phyloP scores from a whole-genome alignment of 495 filamentous ascomycete genomes.

The Corynascus novoguineensis region DNA sequence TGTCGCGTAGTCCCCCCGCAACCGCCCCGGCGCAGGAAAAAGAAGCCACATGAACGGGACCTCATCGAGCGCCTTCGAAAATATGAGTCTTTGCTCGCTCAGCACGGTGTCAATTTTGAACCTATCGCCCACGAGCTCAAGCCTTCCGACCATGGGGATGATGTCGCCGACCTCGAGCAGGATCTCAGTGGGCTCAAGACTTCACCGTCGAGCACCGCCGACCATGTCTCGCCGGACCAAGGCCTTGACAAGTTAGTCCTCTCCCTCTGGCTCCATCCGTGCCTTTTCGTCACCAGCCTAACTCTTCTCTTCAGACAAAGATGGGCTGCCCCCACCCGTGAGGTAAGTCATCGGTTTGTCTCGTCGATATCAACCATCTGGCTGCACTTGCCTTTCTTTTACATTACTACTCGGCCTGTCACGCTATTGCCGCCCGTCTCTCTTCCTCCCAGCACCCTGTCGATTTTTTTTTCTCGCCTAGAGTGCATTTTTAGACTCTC shows the following conservation, averaged over 20 bases:
- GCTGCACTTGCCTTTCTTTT: background rate
- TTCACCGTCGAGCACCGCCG: constrained; percentile 29
- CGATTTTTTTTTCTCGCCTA: background rate
- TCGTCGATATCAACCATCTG: background rate
- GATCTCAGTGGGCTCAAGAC: constrained; percentile 41
- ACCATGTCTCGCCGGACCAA: constrained; percentile 30
- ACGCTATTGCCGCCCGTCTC: background rate
- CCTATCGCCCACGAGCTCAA: constrained; percentile 40
- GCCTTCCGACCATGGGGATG: constrained; percentile 39
- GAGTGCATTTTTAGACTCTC: background rate
- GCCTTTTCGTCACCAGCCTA: background rate
- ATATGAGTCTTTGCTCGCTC: constrained; percentile 50
- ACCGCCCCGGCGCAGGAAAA: constrained; percentile 54
- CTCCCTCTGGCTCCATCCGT: background rate
- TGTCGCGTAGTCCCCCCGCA: constrained; percentile 57
- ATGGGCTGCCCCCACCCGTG: constrained; percentile 40
- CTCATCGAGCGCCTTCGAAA: constrained; percentile 48
- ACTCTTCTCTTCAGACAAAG: constrained; percentile 22
- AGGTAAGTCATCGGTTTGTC: constrained; percentile 29
- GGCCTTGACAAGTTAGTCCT: constrained; percentile 29
- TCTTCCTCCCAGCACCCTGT: background rate
- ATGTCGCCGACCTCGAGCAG: constrained; percentile 46
- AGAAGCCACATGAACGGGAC: constrained; percentile 48
- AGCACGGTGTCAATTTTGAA: constrained; percentile 47
- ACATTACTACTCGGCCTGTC: background rate